These are phyloP conservation scores for Dichomitus squalens DNA, from an alignment of 1,284 basidiomycete genomes.

Conservation along the genomic window DNA sequence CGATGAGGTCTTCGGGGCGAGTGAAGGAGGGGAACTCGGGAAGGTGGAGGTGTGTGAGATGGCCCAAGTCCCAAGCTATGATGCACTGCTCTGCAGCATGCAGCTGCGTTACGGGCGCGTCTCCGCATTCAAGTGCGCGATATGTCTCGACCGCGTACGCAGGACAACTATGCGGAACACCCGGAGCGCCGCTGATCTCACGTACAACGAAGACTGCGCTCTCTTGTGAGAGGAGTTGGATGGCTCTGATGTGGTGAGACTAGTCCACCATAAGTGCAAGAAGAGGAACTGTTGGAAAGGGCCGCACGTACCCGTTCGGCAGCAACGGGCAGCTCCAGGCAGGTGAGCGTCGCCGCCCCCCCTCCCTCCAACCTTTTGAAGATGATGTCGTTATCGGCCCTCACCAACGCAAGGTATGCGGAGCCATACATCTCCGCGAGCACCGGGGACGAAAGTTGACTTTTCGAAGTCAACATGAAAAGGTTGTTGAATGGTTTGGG, in stretches of 20 bases:
- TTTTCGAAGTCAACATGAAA: slow-evolving; percentile 40
- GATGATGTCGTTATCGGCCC: slow-evolving; percentile 45
- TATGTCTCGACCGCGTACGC: slow-evolving; percentile 25
- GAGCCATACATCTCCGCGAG: slow-evolving; percentile 48
- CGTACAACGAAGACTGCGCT: slow-evolving; percentile 59
- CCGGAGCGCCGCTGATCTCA: slow-evolving; percentile 23
- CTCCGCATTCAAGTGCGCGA: slow-evolving; percentile 14
- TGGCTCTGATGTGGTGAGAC: slow-evolving; percentile 49
- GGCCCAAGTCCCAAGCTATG: slow-evolving; percentile 1
- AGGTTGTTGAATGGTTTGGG: slow-evolving; percentile 46
- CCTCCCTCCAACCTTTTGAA: slow-evolving; percentile 47
- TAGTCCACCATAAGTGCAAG: slow-evolving; percentile 18
- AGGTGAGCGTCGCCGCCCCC: slow-evolving; percentile 31
- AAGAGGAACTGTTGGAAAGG: slow-evolving; percentile 12
- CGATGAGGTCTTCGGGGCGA: slow-evolving; percentile 36
- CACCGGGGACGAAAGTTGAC: slow-evolving; percentile 43
- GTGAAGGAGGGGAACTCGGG: slow-evolving; percentile 48
- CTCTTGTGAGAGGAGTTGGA: slow-evolving; percentile 58
- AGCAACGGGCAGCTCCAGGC: slow-evolving; percentile 3
- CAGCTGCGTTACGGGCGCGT: slow-evolving; percentile 8
- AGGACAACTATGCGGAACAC: slow-evolving; percentile 6
- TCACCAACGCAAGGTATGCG: slow-evolving; percentile 48
- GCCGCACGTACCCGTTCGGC: not conserved
- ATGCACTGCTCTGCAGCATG: slow-evolving; percentile 12
- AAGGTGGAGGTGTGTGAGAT: slow-evolving; percentile 43